These are phyloP conservation scores for Lipomyces kockii DNA, from an alignment of 805 yeast genomes.

Conservation along the genomic window DNA sequence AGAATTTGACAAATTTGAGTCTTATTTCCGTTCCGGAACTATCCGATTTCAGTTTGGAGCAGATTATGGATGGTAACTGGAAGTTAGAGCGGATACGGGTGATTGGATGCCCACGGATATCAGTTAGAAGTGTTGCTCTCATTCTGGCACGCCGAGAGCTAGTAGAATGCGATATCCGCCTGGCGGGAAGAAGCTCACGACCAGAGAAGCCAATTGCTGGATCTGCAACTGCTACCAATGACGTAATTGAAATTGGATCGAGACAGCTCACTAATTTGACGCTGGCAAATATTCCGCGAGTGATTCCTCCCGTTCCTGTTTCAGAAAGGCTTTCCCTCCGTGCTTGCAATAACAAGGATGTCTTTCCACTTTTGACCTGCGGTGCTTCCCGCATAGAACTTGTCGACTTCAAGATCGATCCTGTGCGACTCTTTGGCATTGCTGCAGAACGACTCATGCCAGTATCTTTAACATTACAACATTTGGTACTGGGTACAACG, in stretches of 20 bases:
- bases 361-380: conserved; percentile 3
- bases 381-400: neutral
- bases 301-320: conserved; percentile 2
- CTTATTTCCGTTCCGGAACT: conserved; percentile 1
- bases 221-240: neutral
- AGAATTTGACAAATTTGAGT: neutral
- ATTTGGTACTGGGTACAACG: neutral
- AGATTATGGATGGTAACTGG: conserved; percentile 3
- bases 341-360: conserved; percentile 1
- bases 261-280: neutral
- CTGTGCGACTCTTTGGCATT: neutral
- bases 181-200: neutral
- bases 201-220: neutral
- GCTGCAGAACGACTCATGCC: neutral
- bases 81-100: conserved; percentile 5
- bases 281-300: conserved; percentile 1
- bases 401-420: conserved; percentile 7
- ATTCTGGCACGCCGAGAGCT: conserved; percentile 1
- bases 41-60: neutral
- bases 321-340: neutral
- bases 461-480: neutral
- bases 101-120: conserved; percentile 1
- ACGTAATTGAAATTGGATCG: neutral
- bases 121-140: neutral
- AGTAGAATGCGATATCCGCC: conserved; percentile 1